Conservation (phyloP, 441 rosid genomes). For the Kokia cookei region DNA sequence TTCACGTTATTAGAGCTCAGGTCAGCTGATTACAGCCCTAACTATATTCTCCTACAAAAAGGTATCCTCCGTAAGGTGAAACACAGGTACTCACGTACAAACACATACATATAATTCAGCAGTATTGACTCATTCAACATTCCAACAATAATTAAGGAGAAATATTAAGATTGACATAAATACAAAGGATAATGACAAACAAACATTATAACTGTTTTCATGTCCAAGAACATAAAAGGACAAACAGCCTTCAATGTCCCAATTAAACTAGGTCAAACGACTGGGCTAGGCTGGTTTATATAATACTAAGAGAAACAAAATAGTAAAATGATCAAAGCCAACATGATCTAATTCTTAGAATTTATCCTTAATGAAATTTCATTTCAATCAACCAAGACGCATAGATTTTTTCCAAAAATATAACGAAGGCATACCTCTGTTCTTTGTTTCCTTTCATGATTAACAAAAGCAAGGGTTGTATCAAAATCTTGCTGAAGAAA, state of each 20-base stretch:
- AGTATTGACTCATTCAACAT: too few relatives aligned
- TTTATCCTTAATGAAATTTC: neutral
- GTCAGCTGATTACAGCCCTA: neutral
- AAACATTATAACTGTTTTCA: too few relatives aligned
- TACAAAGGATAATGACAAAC: too few relatives aligned
- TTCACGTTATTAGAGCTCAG: neutral
- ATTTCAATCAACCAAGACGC: neutral
- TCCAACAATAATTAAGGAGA: too few relatives aligned
- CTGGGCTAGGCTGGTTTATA: neutral
- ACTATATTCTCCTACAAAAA: neutral
- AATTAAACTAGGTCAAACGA: neutral
- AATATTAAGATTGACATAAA: too few relatives aligned
- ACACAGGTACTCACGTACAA: too few relatives aligned
- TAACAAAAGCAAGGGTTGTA: constrained; percentile 74
- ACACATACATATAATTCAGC: too few relatives aligned
- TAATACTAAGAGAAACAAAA: neutral
- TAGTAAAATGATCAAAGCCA: neutral
- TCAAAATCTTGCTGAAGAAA: constrained; percentile 89
- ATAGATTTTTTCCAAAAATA: neutral
- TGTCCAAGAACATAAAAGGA: neutral
- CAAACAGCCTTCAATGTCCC: neutral
- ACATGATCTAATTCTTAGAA: neutral
- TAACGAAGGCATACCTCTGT: constrained; percentile 54
- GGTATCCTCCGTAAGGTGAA: too few relatives aligned
- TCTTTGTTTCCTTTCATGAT: constrained; percentile 91